Base-by-base conservation (phyloP, 169 alveolate genomes). In the Neospora caninum region DNA sequence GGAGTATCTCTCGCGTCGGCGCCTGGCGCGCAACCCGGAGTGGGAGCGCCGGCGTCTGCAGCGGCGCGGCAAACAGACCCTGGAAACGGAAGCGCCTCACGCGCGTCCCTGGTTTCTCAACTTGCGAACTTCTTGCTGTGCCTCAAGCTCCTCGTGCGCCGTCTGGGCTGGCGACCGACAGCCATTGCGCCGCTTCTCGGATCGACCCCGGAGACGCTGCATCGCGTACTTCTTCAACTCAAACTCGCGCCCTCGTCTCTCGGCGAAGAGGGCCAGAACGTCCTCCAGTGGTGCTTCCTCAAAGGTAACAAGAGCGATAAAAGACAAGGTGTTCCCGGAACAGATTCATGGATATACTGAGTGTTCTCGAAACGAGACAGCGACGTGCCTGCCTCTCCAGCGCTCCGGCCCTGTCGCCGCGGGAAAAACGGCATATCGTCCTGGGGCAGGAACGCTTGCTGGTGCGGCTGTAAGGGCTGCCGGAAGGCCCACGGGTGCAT, bases 211-310 rank as follows among this genome's bases (percentile, higher is more conserved):
- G 84, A 73, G 84, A 34, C 49, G 9, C 39, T 73, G 39, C n/a
- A 34, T 22, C 84, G 84, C 18, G n/a, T 36, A 13, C 43, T 73
- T 1, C 38, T 34, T 27, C 84, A 73, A n/a, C 84, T 73, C 45
- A 34, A 36, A 31, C 84, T 10, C 39, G 0, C 84, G 45, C 73
- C 73, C 4, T 49, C 58, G 4, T 64, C n/a, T 7, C 1, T 64
- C 34, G 42, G 84, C 38, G 84, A 73, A 13, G 84, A 73, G 42
- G 84, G 42, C 45, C 49, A 31, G 7, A 73, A 73, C 42, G 42
- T 73, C 27, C n/a, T 73, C 39, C 84, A 73, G 84, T 73, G 84
- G 84, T 73, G 84, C 84, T 73, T 9, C 84, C 20, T 20, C 84
- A 73, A 73, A 73, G 84, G 84, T 73, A n/a, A 73, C 43, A 13